A percentile compares a stretch with the other conserved stretches of the same genome.
phyloP scores from a whole-genome alignment of 306 rosid genomes.

The Sicyos edulis region DNA sequence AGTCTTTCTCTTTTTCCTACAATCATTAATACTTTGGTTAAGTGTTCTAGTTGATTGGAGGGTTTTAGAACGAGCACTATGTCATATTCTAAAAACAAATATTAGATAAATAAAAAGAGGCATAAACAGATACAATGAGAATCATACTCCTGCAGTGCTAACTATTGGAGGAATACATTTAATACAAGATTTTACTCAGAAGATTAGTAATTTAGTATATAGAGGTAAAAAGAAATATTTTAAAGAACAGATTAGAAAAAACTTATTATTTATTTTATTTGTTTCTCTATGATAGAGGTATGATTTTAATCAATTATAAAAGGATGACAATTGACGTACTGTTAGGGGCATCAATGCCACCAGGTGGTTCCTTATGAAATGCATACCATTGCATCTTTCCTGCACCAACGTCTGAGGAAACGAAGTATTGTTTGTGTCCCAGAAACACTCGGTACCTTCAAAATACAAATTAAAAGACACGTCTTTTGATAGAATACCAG shows the following conservation, averaged over 20 bases:
- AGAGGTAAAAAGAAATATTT: neutral
- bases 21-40: no score
- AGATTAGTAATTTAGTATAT: neutral
- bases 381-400: conserved; percentile 99
- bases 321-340: conserved; percentile 39
- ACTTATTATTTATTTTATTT: no score
- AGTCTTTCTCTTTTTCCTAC: conserved; percentile 78
- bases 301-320: conserved; percentile 15
- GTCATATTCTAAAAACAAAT: no score
- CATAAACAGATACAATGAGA: neutral
- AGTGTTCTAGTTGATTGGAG: no score
- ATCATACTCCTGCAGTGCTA: neutral
- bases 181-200: neutral
- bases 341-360: conserved; percentile 59
- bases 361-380: conserved; percentile 70
- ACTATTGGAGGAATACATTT: neutral
- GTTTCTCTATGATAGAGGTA: neutral
- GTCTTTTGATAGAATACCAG: neutral
- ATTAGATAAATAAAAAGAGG: neutral
- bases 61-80: no score
- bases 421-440: conserved; percentile 98
- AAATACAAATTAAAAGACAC: conserved; percentile 25
- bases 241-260: neutral
- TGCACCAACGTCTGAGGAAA: conserved; percentile 88
- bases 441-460: conserved; percentile 93